phyloP scores from a whole-genome alignment of 2,329 filamentous ascomycete genomes.

The Penicillium expansum region DNA sequence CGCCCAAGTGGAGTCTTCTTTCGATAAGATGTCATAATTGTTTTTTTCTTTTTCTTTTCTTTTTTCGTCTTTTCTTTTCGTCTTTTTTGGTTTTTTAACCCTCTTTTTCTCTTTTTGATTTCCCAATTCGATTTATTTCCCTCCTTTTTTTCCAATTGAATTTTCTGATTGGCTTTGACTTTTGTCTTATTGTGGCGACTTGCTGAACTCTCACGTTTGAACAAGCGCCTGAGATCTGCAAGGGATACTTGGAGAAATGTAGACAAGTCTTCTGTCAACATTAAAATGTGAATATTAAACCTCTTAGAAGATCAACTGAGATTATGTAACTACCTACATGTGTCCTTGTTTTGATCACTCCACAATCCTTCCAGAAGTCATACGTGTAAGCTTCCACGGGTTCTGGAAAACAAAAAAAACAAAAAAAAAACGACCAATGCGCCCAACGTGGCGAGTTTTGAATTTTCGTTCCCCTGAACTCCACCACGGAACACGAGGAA shows the following conservation, averaged over 20 bases:
- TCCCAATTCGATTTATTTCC: background rate
- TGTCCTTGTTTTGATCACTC: conserved; percentile 3
- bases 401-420: background rate
- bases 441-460: conserved; percentile 10
- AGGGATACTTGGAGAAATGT: conserved; percentile 2
- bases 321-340: background rate
- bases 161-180: background rate
- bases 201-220: conserved; percentile 9
- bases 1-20: conserved; percentile 4
- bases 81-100: background rate
- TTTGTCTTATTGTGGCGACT: background rate
- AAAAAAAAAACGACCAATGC: background rate
- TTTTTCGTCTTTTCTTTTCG: background rate
- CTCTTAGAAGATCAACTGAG: background rate
- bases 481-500: conserved; percentile 1
- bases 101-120: background rate
- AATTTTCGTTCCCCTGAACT: conserved; percentile 8
- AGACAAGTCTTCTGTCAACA: background rate
- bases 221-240: conserved; percentile 10
- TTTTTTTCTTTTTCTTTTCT: background rate
- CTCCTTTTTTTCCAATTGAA: background rate
- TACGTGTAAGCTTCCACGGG: conserved; percentile 9
- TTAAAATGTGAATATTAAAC: background rate
- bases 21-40: conserved; percentile 13
- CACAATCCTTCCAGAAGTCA: conserved; percentile 9